Evolutionary conservation across 257 asterid species (phyloP), one percentile per base, ranked within the genome.

Genomic region (Paraleonurus japonicus): DNA sequence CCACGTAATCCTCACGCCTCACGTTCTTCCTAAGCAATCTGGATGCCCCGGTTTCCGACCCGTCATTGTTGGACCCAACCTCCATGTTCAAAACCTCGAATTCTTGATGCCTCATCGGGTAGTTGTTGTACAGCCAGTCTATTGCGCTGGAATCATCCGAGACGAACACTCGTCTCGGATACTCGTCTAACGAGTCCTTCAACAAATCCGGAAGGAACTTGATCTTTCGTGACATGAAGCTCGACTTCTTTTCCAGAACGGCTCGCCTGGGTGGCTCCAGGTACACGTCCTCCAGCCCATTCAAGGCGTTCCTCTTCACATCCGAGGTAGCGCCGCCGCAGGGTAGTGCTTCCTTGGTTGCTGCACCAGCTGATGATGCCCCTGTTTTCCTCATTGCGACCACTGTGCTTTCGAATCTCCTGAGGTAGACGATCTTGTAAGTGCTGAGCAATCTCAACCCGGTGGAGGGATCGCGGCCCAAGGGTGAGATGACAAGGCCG

Each of bases 151-250:
- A 51, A 26, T 83, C 96, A 24, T 88, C 96, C 0, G 96, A 80
- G 45, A 90, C 71, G 66, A 90, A 88, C 7, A 92, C 78, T 33
- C 96, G 61, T 22, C 97, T 73, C 1, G 84, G 84, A 43, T 90
- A 90, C 65, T 75, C 84, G 50, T 76, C 86, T 43, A 88, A 71
- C 1, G 90, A 61, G 60, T 92, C 98, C 70, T 79, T 76, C 74
- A 84, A 37, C 67, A 92, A 41, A 39, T 90, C 90, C 0, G 97
- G 96, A 24, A 90, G 92, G 79, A 87, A 90, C 55, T 77, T 85
- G 62, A 88, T 82, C 73, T 86, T 84, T 47, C 89, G 77, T 5
- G 84, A 75, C 6, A 58, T 60, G 10, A 66, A 78, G 54, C 75
- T 70, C 4, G 75, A 26, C 30, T 69, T 78, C 16, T 67, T 70